Conservation (phyloP, 2,329 filamentous ascomycete species). For the Paraphoma sp. region DNA sequence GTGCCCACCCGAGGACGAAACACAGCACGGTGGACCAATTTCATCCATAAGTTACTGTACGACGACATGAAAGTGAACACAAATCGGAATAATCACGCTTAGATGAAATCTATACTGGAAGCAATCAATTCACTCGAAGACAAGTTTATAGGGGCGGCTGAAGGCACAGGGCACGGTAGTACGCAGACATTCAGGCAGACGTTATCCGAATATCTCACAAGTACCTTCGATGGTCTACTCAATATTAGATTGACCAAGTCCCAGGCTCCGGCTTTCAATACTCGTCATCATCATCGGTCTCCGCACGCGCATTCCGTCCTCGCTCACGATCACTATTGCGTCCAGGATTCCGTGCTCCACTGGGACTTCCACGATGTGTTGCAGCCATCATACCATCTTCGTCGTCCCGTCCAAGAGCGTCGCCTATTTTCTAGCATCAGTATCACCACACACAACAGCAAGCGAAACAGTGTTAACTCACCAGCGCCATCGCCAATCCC, state of each 20-base stretch:
- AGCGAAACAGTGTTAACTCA: background rate
- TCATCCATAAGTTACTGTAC: too few relatives aligned
- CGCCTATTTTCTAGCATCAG: background rate
- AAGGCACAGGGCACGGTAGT: too few relatives aligned
- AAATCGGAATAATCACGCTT: too few relatives aligned
- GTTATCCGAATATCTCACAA: too few relatives aligned
- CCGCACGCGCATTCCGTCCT: constrained; percentile 18
- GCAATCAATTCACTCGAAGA: too few relatives aligned
- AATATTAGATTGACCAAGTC: background rate
- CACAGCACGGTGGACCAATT: too few relatives aligned
- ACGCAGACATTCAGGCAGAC: too few relatives aligned
- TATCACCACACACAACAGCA: background rate
- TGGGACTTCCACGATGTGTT: constrained; percentile 2
- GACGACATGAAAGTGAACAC: too few relatives aligned
- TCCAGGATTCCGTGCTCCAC: background rate
- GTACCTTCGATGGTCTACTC: too few relatives aligned
- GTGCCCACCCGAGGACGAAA: too few relatives aligned
- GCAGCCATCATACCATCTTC: constrained; percentile 3
- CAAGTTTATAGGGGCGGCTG: too few relatives aligned
- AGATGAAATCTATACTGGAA: too few relatives aligned
- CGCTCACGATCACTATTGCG: constrained; percentile 3
- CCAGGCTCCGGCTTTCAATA: constrained; percentile 4
- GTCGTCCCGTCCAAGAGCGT: background rate
- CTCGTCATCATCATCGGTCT: constrained; percentile 21
- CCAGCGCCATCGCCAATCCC: background rate